Evolutionary conservation across 2,329 filamentous ascomycete genomes (phyloP), one percentile per base, ranked within the genome.

Genomic region (Westerdykella ornata): DNA sequence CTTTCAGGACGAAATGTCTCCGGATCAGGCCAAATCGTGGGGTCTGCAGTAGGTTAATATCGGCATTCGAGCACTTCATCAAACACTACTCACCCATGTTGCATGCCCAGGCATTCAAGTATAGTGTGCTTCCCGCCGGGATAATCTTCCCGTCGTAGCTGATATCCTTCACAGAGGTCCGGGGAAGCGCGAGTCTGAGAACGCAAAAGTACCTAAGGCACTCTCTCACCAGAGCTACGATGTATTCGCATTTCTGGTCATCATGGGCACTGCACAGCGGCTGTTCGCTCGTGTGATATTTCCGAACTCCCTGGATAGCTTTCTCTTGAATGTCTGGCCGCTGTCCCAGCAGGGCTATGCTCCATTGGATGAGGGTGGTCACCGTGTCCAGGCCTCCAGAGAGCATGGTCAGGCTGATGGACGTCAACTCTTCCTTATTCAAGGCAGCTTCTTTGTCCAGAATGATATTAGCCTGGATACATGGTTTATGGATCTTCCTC

Each of bases 391-490:
- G 66, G 0, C 81, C 81, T 1, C 80, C 81, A 0, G 77, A 80
- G 4, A 84, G 66, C 81, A 85, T 84, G 1, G 80, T 84, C 46
- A 84, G 60, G 46, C 77, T 81, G 51, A 84, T 84, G 0, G 76
- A 80, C 0, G 73, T 81, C 28, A 84, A 68, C 48, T 84, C 81
- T 37, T 76, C 78, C 30, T 72, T 71, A 61, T 76, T 81, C 13
- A 84, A 64, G 46, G 76, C 78, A 0, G 78, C 75, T 29, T 83
- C 80, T 49, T 77, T 73, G 48, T 83, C 80, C 35, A 75, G 65
- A 44, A 83, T 81, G 22, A 83, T 74, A 46, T 82, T 84, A 3
- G 78, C 79, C 46, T 83, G 80, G 33, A 84, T 84, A 53, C 81
- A 84, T 0, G 80, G 78, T 49, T 75, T 73, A 54, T 82, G 72